Base-by-base conservation (phyloP, 73 alveolate species). In the Vitrella brassicaformis region DNA sequence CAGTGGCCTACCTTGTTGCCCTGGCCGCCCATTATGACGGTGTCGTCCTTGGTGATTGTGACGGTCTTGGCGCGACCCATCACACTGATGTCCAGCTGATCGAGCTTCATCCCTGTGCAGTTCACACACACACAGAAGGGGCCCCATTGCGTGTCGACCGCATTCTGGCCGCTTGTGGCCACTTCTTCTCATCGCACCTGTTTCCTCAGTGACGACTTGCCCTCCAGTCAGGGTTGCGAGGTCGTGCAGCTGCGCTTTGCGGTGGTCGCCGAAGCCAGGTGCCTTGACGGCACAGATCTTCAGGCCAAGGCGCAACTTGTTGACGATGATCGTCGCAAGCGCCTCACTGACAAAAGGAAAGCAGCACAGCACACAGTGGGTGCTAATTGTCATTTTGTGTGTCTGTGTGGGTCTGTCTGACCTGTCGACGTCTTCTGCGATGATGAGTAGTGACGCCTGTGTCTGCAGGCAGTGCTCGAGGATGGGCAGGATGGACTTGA, bases 241-340 rank as follows among this genome's bases (percentile, higher is more conserved):
- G 84, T 92, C 99, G 77, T 89, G 88, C 86, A 95, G 80, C 72
- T 90, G 88, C 79, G 90, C 91, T 72, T 93, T 91, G 71, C 99
- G 86, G 90, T 94, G 94, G 89, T 95, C 98, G 29, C 99, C 99
- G 77, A 92, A 95, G 71, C 97, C 97, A 31, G 99, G 99, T 32
- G 98, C 89, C 79, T 95, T 95, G 72, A 95, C 98, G 27, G 97
- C 98, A 29, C 96, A 91, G 28, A 79, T 74, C 88, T 93, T 95
- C 78, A 95, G 97, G 27, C 97, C 97, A n/a, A 97, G 98, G 73
- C 97, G 87, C 66, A 95, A 81, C 86, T 90, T 95, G 83, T 95
- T 95, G 75, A 95, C 90, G 67, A 95, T 93, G 30, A 95, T 86
- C 72, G 94, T 90, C 71, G 99, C 97, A 30, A 95, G 89, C 10